A percentile compares a stretch with the other conserved stretches of the same genome.
These are phyloP conservation scores for Penicillium glabrum DNA, from an alignment of 2,329 filamentous ascomycete genomes.

Conservation along the genomic window DNA sequence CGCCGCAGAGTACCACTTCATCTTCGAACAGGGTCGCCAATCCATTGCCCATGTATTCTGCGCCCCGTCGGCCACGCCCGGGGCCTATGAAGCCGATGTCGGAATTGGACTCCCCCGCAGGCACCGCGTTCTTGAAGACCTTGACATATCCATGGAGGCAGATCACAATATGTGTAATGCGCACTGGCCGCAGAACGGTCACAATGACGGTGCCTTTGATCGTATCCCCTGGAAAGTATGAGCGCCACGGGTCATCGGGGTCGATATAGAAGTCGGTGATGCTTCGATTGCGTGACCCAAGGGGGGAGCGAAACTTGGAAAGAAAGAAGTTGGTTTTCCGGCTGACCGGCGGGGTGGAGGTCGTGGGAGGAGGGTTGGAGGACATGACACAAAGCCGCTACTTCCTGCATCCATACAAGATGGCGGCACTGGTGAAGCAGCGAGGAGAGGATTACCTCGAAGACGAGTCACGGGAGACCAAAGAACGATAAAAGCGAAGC, in stretches of 20 bases:
- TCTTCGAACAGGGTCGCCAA: slow-evolving; percentile 66
- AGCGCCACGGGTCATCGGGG: slow-evolving; percentile 62
- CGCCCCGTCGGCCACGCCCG: slow-evolving; percentile 53
- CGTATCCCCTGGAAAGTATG: slow-evolving; percentile 62
- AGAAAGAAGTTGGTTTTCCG: slow-evolving; percentile 47
- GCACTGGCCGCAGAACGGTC: slow-evolving; percentile 59
- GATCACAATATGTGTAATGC: slow-evolving; percentile 64
- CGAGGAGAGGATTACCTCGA: slow-evolving; percentile 9
- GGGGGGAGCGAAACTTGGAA: slow-evolving; percentile 57
- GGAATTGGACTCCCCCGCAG: slow-evolving; percentile 55
- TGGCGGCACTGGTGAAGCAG: slow-evolving; percentile 4
- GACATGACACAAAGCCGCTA: slow-evolving; percentile 41
- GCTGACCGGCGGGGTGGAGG: slow-evolving; percentile 37
- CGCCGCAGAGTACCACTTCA: slow-evolving; percentile 63
- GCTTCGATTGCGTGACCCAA: slow-evolving; percentile 54
- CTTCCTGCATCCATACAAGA: slow-evolving; percentile 36
- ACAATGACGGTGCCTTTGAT: slow-evolving; percentile 61
- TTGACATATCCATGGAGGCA: slow-evolving; percentile 65
- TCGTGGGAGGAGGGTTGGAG: slow-evolving; percentile 35
- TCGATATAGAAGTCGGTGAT: slow-evolving; percentile 63
- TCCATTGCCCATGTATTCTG: slow-evolving; percentile 63
- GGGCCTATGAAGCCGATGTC: slow-evolving; percentile 52
- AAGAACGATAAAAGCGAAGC: background rate
- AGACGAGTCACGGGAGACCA: background rate
- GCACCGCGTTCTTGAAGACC: slow-evolving; percentile 63